Base-by-base conservation (phyloP, 2,329 filamentous ascomycete genomes). In the Arthrobotrys conoides region DNA sequence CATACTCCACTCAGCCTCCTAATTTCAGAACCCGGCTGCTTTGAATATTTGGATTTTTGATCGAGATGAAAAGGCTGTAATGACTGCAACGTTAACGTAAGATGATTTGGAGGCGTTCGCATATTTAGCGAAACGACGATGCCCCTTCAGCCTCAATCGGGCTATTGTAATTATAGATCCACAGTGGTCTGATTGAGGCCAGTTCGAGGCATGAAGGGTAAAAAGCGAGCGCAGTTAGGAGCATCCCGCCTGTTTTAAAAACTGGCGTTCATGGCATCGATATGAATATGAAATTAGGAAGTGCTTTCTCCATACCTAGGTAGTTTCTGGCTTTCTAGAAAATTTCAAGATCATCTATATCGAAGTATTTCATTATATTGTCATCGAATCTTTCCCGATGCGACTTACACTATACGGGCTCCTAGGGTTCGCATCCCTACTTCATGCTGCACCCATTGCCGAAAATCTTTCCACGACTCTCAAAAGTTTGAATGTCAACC, bases 41-140 rank as follows among this genome's bases (percentile, higher is more conserved):
- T 14, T 16, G 8, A 44, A 61, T 38, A 61, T 61, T 61, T 61
- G 57, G 33, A 41, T 41, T 61, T 38, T 61, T 44, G 57, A 61
- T 61, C 20, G 33, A 44, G 36, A 61, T 41, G 57, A 61, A 61
- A 61, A 44, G 57, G 57, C 33, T 61, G 57, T 44, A 59, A 24
- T 61, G 33, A 41, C 27, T 55, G 27, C 27, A 38, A 61, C 57
- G 57, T 61, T 16, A 38, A 61, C 57, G 57, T 61, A 61, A 61
- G 57, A 61, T 61, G 57, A 61, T 61, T 61, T n/a, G 57, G 57
- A 61, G 57, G 57, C 57, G 57, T 44, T 44, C 36, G n/a, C 53
- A 61, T 44, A 10, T 61, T 36, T 61, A 61, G 57, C 57, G 57
- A 61, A 44, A 27, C 20, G 36, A 61, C 10, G 18, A 61, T 41